These are phyloP conservation scores for Vaccinium darrowii DNA, from an alignment of 148 eudicot genomes.

Conservation along the genomic window DNA sequence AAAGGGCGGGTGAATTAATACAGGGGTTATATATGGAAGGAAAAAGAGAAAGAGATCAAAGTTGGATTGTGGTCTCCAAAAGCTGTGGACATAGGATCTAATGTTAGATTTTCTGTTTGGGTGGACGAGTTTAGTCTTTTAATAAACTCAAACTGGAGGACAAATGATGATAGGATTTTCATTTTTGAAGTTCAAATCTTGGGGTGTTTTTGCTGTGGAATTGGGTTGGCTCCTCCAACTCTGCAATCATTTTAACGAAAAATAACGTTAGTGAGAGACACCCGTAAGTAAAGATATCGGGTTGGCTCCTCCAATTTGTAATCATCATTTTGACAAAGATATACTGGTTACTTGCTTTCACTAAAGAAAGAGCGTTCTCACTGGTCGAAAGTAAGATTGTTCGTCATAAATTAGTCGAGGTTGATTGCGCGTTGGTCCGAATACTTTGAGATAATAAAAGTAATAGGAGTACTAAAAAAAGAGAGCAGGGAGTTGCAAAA, in stretches of 20 bases:
- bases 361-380: no score
- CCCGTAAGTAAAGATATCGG: not conserved
- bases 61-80: slow-evolving; percentile 18
- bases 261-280: not conserved
- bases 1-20: not conserved
- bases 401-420: no score
- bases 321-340: not conserved
- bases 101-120: slow-evolving; percentile 18
- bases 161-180: not conserved
- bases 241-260: not conserved
- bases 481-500: no score
- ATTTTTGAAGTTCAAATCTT: not conserved
- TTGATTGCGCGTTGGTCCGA: no score
- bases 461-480: no score
- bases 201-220: not conserved
- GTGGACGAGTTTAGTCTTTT: slow-evolving; percentile 1
- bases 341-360: no score
- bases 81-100: slow-evolving; percentile 26
- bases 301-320: not conserved
- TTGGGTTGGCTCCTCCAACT: not conserved
- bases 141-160: not conserved
- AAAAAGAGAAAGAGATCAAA: slow-evolving; percentile 14
- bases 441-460: no score
- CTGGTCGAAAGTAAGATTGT: no score
- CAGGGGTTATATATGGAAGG: not conserved